These are phyloP conservation scores for Neurospora sp. DNA, from an alignment of 495 filamentous ascomycete species.

Conservation along the genomic window DNA sequence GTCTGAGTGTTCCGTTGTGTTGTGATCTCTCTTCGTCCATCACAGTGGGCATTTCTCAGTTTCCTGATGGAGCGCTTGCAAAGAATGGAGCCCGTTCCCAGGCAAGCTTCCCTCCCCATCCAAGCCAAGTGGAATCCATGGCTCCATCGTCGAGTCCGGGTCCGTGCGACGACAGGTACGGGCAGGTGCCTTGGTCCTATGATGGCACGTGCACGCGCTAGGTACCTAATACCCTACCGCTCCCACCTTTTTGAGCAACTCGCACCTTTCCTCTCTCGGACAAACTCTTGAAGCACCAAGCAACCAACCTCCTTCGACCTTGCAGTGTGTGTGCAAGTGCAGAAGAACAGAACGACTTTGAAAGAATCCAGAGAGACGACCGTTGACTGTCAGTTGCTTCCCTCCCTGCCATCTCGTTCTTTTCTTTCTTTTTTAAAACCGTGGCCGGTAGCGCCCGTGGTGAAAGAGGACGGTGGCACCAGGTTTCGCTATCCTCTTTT, in stretches of 20 bases:
- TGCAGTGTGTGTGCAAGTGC: background rate
- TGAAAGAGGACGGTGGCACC: conserved; percentile 21
- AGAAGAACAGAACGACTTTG: background rate
- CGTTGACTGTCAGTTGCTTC: background rate
- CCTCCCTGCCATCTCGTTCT: background rate
- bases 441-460: conserved; percentile 33
- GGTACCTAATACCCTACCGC: background rate
- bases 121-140: background rate
- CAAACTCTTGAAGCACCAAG: background rate
- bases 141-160: background rate
- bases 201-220: background rate
- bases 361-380: background rate
- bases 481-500: conserved; percentile 48
- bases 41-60: background rate
- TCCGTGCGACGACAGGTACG: background rate
- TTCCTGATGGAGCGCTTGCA: background rate
- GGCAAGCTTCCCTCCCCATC: background rate
- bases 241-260: background rate
- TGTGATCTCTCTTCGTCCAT: background rate
- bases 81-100: background rate
- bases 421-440: background rate
- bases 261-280: background rate
- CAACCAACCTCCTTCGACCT: background rate
- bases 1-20: background rate
- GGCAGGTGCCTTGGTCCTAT: background rate